A percentile compares a stretch with the other conserved stretches of the same genome.
These are phyloP conservation scores for Clavispora carvajalis DNA, from an alignment of 805 yeast species.

Conservation along the genomic window DNA sequence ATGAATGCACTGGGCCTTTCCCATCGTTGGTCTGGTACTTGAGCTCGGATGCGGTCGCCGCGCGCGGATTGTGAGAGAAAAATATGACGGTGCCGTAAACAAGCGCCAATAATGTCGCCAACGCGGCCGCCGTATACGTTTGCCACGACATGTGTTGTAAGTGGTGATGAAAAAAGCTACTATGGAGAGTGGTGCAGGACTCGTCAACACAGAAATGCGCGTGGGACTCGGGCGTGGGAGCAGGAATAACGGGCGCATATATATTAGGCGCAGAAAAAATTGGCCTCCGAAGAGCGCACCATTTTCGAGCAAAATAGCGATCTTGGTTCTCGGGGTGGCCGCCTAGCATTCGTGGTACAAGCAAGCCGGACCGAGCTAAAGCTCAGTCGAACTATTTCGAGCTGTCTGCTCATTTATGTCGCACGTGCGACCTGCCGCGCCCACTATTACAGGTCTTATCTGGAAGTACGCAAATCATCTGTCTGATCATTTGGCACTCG, in stretches of 20 bases:
- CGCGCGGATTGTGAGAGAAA: constrained; percentile 62
- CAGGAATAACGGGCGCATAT: not conserved
- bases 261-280: too few relatives aligned
- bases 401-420: too few relatives aligned
- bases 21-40: constrained; percentile 46
- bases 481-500: too few relatives aligned
- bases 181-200: constrained; percentile 1
- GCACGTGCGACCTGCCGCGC: too few relatives aligned
- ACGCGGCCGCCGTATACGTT: constrained; percentile 2
- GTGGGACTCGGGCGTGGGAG: not conserved
- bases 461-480: too few relatives aligned
- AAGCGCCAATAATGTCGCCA: constrained; percentile 13
- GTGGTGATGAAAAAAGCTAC: not conserved
- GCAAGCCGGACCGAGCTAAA: too few relatives aligned
- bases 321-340: too few relatives aligned
- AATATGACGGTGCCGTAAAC: constrained; percentile 39
- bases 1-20: constrained; percentile 21
- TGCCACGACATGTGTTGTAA: constrained; percentile 4
- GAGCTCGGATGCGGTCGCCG: constrained; percentile 48
- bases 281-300: too few relatives aligned
- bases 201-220: not conserved
- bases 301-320: too few relatives aligned
- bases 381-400: too few relatives aligned
- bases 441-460: too few relatives aligned
- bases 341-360: too few relatives aligned